These are phyloP conservation scores for Coccomyxa sp. DNA, from an alignment of 139 green algal species.

Conservation along the genomic window DNA sequence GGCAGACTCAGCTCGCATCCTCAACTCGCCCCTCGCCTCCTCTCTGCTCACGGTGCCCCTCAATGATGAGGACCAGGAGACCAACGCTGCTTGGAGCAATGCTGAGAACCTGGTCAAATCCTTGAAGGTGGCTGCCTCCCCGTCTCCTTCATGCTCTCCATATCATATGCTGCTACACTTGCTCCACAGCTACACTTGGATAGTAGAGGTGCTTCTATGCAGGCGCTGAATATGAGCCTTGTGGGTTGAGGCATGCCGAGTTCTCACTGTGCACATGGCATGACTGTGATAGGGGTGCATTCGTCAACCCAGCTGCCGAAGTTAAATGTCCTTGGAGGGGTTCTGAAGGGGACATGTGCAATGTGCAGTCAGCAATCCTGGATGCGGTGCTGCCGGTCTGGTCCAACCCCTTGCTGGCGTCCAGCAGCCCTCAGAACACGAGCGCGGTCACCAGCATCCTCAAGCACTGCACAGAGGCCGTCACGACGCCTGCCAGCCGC, in stretches of 20 bases:
- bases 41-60: slow-evolving; percentile 38
- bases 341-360: no score
- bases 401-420: slow-evolving; percentile 40
- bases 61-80: background rate
- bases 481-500: slow-evolving; percentile 4
- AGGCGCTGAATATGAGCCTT: no score
- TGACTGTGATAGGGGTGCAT: no score
- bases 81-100: background rate
- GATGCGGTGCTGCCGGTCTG: slow-evolving; percentile 72
- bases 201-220: no score
- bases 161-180: no score
- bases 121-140: slow-evolving; percentile 12
- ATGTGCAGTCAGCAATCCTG: slow-evolving; percentile 48
- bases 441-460: slow-evolving; percentile 49
- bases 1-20: slow-evolving; percentile 43
- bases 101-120: slow-evolving; percentile 15
- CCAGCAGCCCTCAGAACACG: slow-evolving; percentile 11
- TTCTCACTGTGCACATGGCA: no score
- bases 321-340: no score
- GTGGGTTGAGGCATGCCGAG: no score
- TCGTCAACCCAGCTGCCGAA: no score
- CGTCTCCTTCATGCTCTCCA: slow-evolving; percentile 8
- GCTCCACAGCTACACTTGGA: no score
- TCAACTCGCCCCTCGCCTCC: slow-evolving; percentile 39
- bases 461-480: slow-evolving; percentile 47